Percentiles rank a stretch among this genome's conserved stretches.
Evolutionary conservation across 129 eudicot species (phyloP).

Genomic region (Calendula officinalis): DNA sequence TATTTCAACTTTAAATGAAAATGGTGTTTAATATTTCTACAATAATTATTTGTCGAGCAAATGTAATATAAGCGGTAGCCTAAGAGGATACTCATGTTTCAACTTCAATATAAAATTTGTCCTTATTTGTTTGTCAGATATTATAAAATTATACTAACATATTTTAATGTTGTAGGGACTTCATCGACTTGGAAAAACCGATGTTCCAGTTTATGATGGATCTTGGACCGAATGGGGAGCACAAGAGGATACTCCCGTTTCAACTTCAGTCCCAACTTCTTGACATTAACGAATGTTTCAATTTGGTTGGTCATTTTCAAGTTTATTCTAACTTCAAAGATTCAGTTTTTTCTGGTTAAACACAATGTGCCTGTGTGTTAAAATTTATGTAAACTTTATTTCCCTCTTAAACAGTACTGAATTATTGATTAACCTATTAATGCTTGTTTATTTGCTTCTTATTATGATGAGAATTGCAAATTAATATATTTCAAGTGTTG

Average conservation of each 20-base stretch:
- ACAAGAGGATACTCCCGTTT: constrained; percentile 54
- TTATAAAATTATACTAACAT: background rate
- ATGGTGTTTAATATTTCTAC: background rate
- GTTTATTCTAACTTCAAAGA: constrained; percentile 14
- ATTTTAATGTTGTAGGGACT: constrained; percentile 53
- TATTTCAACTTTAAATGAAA: background rate
- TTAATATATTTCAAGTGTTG: too few species aligned
- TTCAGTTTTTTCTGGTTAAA: constrained; percentile 2
- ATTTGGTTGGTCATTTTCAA: background rate
- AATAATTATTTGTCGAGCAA: background rate
- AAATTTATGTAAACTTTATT: background rate
- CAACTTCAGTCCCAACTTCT: constrained; percentile 39
- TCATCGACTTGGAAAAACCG: constrained; percentile 68
- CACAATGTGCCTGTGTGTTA: too few species aligned
- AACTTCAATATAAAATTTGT: too few species aligned
- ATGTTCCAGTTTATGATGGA: constrained; percentile 85
- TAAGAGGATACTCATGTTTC: too few species aligned
- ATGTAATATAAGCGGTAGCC: too few species aligned
- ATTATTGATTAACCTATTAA: background rate
- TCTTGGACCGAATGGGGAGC: constrained; percentile 98
- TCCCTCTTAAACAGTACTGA: constrained; percentile 7
- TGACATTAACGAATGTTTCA: constrained; percentile 21
- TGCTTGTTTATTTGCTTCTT: too few species aligned
- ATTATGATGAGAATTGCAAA: too few species aligned
- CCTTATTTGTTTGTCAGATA: too few species aligned